Evolutionary conservation across 2,329 filamentous ascomycete genomes (phyloP), one percentile per base, ranked within the genome.

Genomic region (Verticillium nubilum): DNA sequence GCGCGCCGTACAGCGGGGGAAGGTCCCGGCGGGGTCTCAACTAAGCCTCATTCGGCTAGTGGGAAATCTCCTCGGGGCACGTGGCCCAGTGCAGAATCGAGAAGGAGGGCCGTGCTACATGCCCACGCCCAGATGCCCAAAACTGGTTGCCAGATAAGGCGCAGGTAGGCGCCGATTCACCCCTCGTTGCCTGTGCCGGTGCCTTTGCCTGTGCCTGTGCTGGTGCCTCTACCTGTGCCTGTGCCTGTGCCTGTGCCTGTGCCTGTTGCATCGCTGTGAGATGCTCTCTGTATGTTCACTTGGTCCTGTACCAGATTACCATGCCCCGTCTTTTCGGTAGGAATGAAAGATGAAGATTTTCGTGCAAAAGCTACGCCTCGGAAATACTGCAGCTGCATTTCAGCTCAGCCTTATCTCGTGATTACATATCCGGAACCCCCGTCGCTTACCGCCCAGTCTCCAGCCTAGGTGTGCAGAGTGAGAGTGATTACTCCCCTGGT

Each of bases 61-160:
- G 15, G 27, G 26, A 33, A 57, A 52, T 52, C 37, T 57, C 42
- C 37, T 50, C 56, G 15, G 12, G 56, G 56, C 56, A 57, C 56
- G 56, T 57, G 56, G 56, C 23, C 29, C 56, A 57, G 56, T 57
- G 56, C 56, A 57, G 55, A 42, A 57, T 57, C 35, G 56, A 42
- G 37, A 53, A 23, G 42, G 42, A 47, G 42, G 42, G 42, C 42
- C 42, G 42, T 23, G 42, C n/a, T 47, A n/a, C n/a, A 23, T 31
- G 37, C n/a, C n/a, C n/a, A n/a, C n/a, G n/a, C n/a, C n/a, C n/a
- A n/a, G n/a, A n/a, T n/a, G 15, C 33, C 33, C 33, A 15, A 37
- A 17, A 15, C 33, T 37, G 12, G 10, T 5, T 59, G 54, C 61
- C 57, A 58, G 27, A 57, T 55, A 47, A 50, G 57, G n/a, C n/a